Evolutionary conservation across 805 yeast genomes (phyloP).

Genomic region (Metschnikowia continentalis): DNA sequence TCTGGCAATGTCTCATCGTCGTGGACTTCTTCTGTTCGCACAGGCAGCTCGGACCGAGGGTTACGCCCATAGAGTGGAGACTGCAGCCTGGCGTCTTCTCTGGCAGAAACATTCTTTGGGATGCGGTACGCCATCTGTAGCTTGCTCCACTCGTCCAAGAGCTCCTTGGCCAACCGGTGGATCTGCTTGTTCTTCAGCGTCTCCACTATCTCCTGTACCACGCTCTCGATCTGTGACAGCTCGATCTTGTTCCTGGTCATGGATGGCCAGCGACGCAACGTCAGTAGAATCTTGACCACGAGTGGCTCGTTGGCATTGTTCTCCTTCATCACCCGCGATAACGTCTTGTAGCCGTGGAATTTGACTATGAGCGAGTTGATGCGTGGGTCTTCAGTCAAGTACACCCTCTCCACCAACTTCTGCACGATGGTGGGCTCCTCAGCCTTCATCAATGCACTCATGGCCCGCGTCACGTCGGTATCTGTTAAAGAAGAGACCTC

Average conservation of each 20-base stretch:
- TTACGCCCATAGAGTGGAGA: constrained; percentile 15
- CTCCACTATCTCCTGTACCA: constrained; percentile 43
- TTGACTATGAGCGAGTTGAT: constrained; percentile 60
- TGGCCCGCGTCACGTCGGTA: constrained; percentile 70
- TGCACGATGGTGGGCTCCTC: constrained; percentile 62
- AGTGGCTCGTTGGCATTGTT: constrained; percentile 33
- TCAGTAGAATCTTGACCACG: constrained; percentile 47
- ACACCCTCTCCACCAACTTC: constrained; percentile 66
- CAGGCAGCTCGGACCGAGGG: constrained; percentile 15
- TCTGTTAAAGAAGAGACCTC: constrained; percentile 47
- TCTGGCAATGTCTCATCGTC: constrained; percentile 42
- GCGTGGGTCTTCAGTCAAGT: constrained; percentile 45
- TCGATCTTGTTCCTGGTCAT: constrained; percentile 75
- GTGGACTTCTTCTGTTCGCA: constrained; percentile 1
- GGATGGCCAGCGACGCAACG: constrained; percentile 50
- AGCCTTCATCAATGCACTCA: constrained; percentile 75
- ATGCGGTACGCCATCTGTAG: constrained; percentile 83
- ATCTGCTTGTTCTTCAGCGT: constrained; percentile 24
- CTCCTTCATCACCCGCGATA: constrained; percentile 55
- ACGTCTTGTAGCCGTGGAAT: constrained; percentile 82
- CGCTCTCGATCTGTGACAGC: constrained; percentile 66
- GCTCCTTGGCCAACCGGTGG: constrained; percentile 33
- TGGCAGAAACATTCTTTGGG: constrained; percentile 47
- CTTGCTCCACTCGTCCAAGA: constrained; percentile 66
- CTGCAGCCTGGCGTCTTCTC: constrained; percentile 5